Base-by-base conservation (phyloP, 345 rosid genomes). In the Camelina laxa region DNA sequence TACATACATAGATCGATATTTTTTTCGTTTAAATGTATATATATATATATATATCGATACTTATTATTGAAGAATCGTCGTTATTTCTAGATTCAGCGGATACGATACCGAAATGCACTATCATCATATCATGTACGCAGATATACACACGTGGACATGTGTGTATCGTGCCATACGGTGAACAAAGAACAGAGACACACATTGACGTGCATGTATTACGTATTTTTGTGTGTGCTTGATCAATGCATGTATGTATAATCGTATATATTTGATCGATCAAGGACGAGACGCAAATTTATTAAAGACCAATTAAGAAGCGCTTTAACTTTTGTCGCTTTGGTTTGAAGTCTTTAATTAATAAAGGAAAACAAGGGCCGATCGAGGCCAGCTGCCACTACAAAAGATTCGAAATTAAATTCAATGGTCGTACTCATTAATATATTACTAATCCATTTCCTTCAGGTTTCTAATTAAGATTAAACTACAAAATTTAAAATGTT, bases 381-480 rank as follows among this genome's bases (percentile, higher is more conserved):
- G 65, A 53, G 68, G 80, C 84, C 91, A 80, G 82, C 79, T 85
- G 79, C 93, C 82, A 75, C 80, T 64, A 78, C 82, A 85, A 54
- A 74, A 73, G 77, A 76, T 70, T 76, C 71, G 75, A 70, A 54
- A 48, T 65, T 57, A 79, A 77, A 83, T 49, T 68, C 49, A 72
- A 42, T 58, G 42, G 36, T 58, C 17, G 24, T 7, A 67, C 57
- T 30, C 59, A 39, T 12, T 49, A 50, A 14, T 36, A 24, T 17
- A 64, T 36, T 42, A 8, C 11, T 67, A 54, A 58, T 71, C 57
- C 79, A 75, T 61, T 76, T 69, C 61, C 36, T 14, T 70, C 69
- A 50, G 65, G 45, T 51, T 65, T 73, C 53, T 65, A 58, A 71
- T 71, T 41, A 82, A 65, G 80, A 82, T 82, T 82, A 78, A 51